Conservation (phyloP, 257 asterid genomes). For the Solanum gracilifrons region DNA sequence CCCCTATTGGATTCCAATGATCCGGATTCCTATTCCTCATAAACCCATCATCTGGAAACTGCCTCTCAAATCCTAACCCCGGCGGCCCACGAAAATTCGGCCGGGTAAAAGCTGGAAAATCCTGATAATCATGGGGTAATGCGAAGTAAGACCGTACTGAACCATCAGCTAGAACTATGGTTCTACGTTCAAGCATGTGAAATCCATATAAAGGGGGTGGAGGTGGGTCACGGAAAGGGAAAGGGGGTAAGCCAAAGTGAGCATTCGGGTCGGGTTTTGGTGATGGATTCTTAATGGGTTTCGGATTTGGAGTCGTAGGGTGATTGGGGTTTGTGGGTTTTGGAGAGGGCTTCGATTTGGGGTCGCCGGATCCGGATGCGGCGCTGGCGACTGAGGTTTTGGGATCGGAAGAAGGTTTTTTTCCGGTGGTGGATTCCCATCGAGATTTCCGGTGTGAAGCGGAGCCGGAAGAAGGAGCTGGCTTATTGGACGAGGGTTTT, state of each 20-base stretch:
- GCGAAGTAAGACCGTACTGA: conserved; percentile 81
- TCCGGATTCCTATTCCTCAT: conserved; percentile 36
- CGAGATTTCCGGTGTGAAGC: conserved; percentile 37
- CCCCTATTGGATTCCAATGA: conserved; percentile 21
- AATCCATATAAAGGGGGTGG: conserved; percentile 89
- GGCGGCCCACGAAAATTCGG: conserved; percentile 26
- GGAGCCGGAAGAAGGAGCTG: conserved; percentile 8
- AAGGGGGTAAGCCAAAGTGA: conserved; percentile 18
- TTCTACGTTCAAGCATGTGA: conserved; percentile 90
- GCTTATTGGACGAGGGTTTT: conserved; percentile 14
- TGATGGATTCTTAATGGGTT: conserved; percentile 5
- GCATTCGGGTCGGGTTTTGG: conserved; percentile 13
- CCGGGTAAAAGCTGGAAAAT: conserved; percentile 32
- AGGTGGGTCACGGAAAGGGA: conserved; percentile 62
- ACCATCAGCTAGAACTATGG: conserved; percentile 65
- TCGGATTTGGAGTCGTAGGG: conserved; percentile 28
- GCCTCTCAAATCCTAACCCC: conserved; percentile 36
- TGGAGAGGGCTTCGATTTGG: conserved; percentile 38
- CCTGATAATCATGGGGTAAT: conserved; percentile 68
- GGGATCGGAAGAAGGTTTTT: not conserved
- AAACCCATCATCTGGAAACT: conserved; percentile 27
- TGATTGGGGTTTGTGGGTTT: conserved; percentile 17
- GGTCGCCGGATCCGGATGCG: conserved; percentile 4
- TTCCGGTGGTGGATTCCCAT: conserved; percentile 28
- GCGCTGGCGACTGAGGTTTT: not conserved